These are phyloP conservation scores for Trifolium repens DNA, from an alignment of 306 rosid genomes.

Conservation along the genomic window DNA sequence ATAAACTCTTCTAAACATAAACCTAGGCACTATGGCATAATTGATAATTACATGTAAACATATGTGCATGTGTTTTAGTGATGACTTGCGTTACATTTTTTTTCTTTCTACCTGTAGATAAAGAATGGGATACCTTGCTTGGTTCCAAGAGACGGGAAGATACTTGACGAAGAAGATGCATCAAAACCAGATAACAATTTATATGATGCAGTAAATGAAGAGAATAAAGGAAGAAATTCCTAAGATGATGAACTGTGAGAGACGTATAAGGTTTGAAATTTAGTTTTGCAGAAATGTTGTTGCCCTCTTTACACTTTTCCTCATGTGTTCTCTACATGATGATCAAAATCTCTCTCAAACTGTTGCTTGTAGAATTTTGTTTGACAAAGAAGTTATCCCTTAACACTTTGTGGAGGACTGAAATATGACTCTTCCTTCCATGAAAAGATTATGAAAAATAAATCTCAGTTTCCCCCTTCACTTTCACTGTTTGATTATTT, in stretches of 20 bases:
- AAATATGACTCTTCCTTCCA: not conserved
- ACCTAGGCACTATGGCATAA: not conserved
- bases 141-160: conserved; percentile 83
- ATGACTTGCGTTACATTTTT: conserved; percentile 27
- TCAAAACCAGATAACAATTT: conserved; percentile 47
- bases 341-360: not conserved
- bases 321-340: not conserved
- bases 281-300: not conserved
- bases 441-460: not conserved
- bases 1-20: not conserved
- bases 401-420: conserved; percentile 3
- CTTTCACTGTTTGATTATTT: conserved; percentile 6
- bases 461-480: not conserved
- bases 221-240: conserved; percentile 37
- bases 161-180: conserved; percentile 58
- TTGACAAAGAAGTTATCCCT: not conserved
- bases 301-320: conserved; percentile 7
- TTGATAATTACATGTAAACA: conserved; percentile 25
- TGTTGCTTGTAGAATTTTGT: conserved; percentile 19
- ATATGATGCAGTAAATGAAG: conserved; percentile 37
- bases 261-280: conserved; percentile 5
- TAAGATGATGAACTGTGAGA: conserved; percentile 24
- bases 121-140: conserved; percentile 81
- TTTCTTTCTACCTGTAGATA: conserved; percentile 50
- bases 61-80: conserved; percentile 7